These are phyloP conservation scores for Pseudogymnoascus destructans DNA, from an alignment of 2,329 filamentous ascomycete genomes.

Conservation along the genomic window DNA sequence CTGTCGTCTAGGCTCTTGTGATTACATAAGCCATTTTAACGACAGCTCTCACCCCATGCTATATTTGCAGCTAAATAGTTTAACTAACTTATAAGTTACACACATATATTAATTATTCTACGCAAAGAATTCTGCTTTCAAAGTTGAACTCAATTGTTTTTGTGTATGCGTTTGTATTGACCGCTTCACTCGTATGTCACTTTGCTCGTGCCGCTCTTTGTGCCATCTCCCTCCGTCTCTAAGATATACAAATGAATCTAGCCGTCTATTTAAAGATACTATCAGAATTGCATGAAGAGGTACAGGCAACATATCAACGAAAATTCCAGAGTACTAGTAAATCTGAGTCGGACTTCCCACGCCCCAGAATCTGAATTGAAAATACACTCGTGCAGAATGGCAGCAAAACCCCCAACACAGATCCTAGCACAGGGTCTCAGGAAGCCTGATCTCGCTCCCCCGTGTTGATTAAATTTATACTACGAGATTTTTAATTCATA, in stretches of 20 bases:
- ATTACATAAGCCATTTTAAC: not conserved
- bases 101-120: not conserved
- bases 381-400: not conserved
- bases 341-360: not conserved
- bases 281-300: not conserved
- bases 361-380: not conserved
- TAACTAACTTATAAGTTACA: too few relatives aligned
- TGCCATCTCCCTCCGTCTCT: not conserved
- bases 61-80: not conserved
- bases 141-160: not conserved
- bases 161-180: not conserved
- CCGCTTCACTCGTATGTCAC: not conserved
- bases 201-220: not conserved
- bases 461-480: not conserved
- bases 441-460: not conserved
- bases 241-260: not conserved
- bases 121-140: not conserved
- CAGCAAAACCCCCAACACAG: not conserved
- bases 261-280: not conserved
- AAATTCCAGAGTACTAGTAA: not conserved
- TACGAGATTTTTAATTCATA: not conserved
- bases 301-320: not conserved
- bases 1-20: not conserved
- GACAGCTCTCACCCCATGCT: not conserved
- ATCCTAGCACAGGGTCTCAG: not conserved